Conservation (phyloP, 2,329 filamentous ascomycete genomes). For the Monosporascus cannonballus region DNA sequence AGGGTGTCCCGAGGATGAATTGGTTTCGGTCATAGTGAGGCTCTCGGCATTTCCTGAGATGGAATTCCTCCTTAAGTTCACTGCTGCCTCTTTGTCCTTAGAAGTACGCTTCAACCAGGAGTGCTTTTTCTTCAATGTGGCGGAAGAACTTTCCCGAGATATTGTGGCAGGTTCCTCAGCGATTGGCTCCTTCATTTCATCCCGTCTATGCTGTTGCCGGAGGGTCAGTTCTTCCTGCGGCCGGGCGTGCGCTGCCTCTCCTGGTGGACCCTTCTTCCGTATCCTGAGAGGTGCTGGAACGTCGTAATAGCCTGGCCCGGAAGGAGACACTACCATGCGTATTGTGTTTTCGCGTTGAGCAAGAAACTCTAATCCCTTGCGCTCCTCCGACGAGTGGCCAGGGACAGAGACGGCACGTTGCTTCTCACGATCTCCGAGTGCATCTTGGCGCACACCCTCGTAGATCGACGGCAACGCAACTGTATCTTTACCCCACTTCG, state of each 20-base stretch:
- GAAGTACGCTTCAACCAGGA: slow-evolving; percentile 47
- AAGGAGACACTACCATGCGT: slow-evolving; percentile 47
- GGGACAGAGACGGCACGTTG: slow-evolving; percentile 42
- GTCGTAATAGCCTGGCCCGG: slow-evolving; percentile 25
- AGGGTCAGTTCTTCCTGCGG: slow-evolving; percentile 11
- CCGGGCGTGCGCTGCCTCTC: slow-evolving; percentile 6
- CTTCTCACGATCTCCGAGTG: slow-evolving; percentile 23
- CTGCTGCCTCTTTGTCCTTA: slow-evolving; percentile 27
- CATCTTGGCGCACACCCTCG: slow-evolving; percentile 28
- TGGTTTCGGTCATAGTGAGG: slow-evolving; percentile 14
- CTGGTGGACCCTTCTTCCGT: slow-evolving; percentile 29
- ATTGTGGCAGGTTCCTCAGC: slow-evolving; percentile 12
- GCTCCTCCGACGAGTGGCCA: slow-evolving; percentile 21
- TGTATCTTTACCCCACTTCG: slow-evolving; percentile 27
- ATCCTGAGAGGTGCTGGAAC: slow-evolving; percentile 35
- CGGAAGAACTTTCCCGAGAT: slow-evolving; percentile 12
- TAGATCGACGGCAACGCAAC: slow-evolving; percentile 43
- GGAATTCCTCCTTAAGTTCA: slow-evolving; percentile 7
- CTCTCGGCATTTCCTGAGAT: slow-evolving; percentile 10
- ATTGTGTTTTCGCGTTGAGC: slow-evolving; percentile 45
- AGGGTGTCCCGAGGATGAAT: slow-evolving; percentile 13
- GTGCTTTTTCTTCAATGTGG: slow-evolving; percentile 37
- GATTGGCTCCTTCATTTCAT: slow-evolving; percentile 7
- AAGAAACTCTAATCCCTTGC: slow-evolving; percentile 37
- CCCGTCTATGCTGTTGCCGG: slow-evolving; percentile 22